Conservation (phyloP, 139 green algal genomes). For the Yamagishiella unicocca region DNA sequence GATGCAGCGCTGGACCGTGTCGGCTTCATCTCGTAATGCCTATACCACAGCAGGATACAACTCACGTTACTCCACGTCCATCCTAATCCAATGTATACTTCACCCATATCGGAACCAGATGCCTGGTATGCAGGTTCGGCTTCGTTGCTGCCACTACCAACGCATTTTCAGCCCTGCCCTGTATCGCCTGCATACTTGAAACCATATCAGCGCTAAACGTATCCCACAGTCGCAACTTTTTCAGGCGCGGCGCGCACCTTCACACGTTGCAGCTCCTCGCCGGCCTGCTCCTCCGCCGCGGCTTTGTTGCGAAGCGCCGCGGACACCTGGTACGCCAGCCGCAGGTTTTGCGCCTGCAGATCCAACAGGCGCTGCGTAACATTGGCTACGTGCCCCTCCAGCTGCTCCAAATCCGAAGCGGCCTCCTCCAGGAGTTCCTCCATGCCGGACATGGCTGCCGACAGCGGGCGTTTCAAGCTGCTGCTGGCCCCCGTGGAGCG, state of each 20-base stretch:
- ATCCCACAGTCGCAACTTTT: too few relatives aligned
- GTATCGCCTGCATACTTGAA: too few relatives aligned
- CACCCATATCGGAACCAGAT: too few relatives aligned
- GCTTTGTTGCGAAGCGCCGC: neutral
- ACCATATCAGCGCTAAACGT: too few relatives aligned
- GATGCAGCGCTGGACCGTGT: slow-evolving; percentile 40
- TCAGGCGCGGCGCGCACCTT: neutral
- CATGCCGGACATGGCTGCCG: slow-evolving; percentile 56
- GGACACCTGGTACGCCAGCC: slow-evolving; percentile 24
- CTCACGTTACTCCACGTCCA: neutral
- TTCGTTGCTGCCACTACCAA: too few relatives aligned
- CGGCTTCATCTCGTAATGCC: slow-evolving; percentile 46
- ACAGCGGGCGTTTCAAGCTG: neutral
- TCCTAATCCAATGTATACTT: too few relatives aligned
- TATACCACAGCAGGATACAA: neutral
- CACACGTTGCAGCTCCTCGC: neutral
- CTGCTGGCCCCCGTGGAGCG: neutral
- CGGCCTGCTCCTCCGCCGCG: neutral
- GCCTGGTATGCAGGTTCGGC: too few relatives aligned
- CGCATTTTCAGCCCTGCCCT: too few relatives aligned
- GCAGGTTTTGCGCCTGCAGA: slow-evolving; percentile 52
- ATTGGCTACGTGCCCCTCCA: slow-evolving; percentile 57
- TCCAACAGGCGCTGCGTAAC: slow-evolving; percentile 52
- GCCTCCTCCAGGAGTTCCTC: slow-evolving; percentile 72
- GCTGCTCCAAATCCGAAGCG: slow-evolving; percentile 61